These are phyloP conservation scores for Castanea mollissima DNA, from an alignment of 306 rosid genomes.

Conservation along the genomic window DNA sequence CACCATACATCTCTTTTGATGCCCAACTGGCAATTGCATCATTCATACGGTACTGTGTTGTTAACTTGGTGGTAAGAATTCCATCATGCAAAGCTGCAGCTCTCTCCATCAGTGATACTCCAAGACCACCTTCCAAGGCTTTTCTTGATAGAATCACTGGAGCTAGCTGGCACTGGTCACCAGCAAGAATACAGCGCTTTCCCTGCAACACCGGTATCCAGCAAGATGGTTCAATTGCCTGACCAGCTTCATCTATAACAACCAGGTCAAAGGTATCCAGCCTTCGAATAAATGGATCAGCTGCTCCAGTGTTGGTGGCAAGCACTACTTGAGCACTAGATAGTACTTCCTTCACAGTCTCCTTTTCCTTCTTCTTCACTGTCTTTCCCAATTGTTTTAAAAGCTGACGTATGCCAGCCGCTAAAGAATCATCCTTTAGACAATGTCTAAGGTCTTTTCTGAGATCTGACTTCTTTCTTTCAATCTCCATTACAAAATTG, in stretches of 20 bases:
- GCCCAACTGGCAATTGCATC: slow-evolving; percentile 88
- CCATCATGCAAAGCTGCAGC: slow-evolving; percentile 70
- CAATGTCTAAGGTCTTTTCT: slow-evolving; percentile 77
- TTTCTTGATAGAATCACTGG: slow-evolving; percentile 80
- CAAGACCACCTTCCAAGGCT: slow-evolving; percentile 80
- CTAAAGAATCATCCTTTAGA: slow-evolving; percentile 75
- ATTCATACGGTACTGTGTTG: slow-evolving; percentile 74
- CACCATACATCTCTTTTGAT: slow-evolving; percentile 86
- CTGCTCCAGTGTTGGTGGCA: slow-evolving; percentile 85
- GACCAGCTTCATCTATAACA: slow-evolving; percentile 81
- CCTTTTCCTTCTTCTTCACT: slow-evolving; percentile 76
- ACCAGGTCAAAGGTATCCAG: slow-evolving; percentile 72
- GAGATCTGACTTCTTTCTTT: slow-evolving; percentile 78
- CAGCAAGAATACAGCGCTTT: slow-evolving; percentile 79
- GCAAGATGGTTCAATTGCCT: slow-evolving; percentile 89
- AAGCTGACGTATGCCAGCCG: slow-evolving; percentile 88
- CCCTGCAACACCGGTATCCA: slow-evolving; percentile 82
- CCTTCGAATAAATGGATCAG: slow-evolving; percentile 67
- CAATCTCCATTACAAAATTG: slow-evolving; percentile 54
- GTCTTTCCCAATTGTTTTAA: slow-evolving; percentile 68
- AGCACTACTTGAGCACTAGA: slow-evolving; percentile 76
- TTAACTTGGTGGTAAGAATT: slow-evolving; percentile 55
- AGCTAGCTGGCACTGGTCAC: slow-evolving; percentile 86
- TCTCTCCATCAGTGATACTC: slow-evolving; percentile 75
- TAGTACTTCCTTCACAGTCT: slow-evolving; percentile 62